A percentile compares a stretch with the other conserved stretches of the same genome.
These are phyloP conservation scores for Aspergillus melleus DNA, from an alignment of 2,329 filamentous ascomycete species.

Conservation along the genomic window DNA sequence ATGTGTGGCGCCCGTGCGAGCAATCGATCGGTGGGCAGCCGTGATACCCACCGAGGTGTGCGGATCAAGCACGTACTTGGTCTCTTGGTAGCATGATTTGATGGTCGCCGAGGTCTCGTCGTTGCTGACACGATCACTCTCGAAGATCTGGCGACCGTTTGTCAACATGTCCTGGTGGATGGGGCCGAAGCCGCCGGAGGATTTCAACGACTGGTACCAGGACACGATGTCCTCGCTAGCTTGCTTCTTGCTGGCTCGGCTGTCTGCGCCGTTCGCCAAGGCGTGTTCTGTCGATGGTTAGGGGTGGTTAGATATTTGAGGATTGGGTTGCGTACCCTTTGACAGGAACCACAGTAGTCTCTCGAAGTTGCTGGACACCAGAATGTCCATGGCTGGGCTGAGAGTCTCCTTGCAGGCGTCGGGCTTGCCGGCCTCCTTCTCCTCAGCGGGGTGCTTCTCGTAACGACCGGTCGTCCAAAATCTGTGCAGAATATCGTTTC, in stretches of 20 bases:
- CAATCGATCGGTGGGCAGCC: slow-evolving; percentile 69
- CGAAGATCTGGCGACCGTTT: slow-evolving; percentile 62
- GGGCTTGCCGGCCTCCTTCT: not conserved
- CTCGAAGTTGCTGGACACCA: slow-evolving; percentile 96
- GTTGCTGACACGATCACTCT: slow-evolving; percentile 70
- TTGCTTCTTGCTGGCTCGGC: slow-evolving; percentile 41
- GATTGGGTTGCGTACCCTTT: slow-evolving; percentile 40
- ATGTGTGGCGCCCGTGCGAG: slow-evolving; percentile 50
- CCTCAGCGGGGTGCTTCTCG: slow-evolving; percentile 6
- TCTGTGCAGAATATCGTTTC: slow-evolving; percentile 89
- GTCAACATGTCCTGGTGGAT: slow-evolving; percentile 37
- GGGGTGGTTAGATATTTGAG: not conserved
- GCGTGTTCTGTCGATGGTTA: slow-evolving; percentile 27
- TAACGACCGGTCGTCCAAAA: slow-evolving; percentile 58
- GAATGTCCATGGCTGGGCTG: slow-evolving; percentile 95
- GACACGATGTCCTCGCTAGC: slow-evolving; percentile 8
- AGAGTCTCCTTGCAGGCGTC: slow-evolving; percentile 70
- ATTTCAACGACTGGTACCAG: slow-evolving; percentile 9
- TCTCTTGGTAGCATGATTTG: slow-evolving; percentile 53
- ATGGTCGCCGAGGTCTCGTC: slow-evolving; percentile 69
- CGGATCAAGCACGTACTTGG: slow-evolving; percentile 83
- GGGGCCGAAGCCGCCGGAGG: slow-evolving; percentile 7
- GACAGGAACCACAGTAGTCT: slow-evolving; percentile 85
- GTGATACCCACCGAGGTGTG: slow-evolving; percentile 86
- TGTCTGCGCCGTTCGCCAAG: slow-evolving; percentile 62